Base-by-base conservation (phyloP, 2,329 filamentous ascomycete genomes). In the Cordyceps cateniannulata region DNA sequence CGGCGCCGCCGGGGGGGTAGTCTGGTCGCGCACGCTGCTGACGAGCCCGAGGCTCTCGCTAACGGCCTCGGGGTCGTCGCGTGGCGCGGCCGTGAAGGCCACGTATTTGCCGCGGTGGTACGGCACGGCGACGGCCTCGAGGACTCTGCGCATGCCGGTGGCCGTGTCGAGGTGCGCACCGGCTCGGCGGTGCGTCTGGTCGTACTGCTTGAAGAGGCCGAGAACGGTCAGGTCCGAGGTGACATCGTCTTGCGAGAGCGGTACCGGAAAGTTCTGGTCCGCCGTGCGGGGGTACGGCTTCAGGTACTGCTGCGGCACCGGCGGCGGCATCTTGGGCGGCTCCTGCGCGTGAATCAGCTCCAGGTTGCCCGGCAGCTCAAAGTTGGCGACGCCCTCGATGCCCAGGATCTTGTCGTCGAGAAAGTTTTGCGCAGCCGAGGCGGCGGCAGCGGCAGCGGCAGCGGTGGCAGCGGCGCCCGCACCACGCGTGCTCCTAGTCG, bases 401-500 rank as follows among this genome's bases (percentile, higher is more conserved):
- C 85, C 85, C 14, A 85, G 74, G 44, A 84, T 74, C 66, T 80
- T 82, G 68, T 84, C 81, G 63, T 86, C 83, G 40, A 80, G 68
- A 63, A 83, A 83, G 66, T 84, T 85, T 59, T 81, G 78, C 62
- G 77, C 77, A 16, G 45, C 55, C 1, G 32, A 35, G 32, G 32
- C 32, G 4, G 55, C 35, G 4, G 49, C 32, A 14, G 55, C 35
- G 4, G 49, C 57, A 1, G 50, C 49, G 4, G 58, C 42, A 20
- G 58, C 48, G 22, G 58, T 42, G n/a, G 57, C 57, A 2, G 49
- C 58, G 24, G 44, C 58, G 27, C 52, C 59, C 2, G 73, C 75
- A n/a, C 77, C 83, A 25, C 85, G 79, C 22, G 82, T 86, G 71
- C 84, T 87, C 48, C 85, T 77, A 20, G 85, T 88, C 14, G 83